Percentiles rank a stretch among this genome's conserved stretches.
Conservation (phyloP, 2,329 filamentous ascomycete species). For the Penicillium sp. region DNA sequence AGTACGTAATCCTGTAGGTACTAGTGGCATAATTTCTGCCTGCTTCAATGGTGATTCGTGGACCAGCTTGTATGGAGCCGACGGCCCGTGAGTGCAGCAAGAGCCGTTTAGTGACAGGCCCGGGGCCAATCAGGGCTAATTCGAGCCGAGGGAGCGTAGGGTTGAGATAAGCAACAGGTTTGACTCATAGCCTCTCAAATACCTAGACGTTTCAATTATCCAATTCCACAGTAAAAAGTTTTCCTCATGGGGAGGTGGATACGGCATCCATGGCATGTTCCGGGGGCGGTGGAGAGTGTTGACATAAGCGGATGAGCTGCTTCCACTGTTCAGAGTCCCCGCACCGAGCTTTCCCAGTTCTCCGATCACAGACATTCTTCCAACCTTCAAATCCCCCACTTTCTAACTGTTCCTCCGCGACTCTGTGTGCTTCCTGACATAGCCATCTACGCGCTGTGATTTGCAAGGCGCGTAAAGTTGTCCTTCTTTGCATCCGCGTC, state of each 20-base stretch:
- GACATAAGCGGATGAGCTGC: slow-evolving; percentile 26
- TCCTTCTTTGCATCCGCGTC: slow-evolving; percentile 5
- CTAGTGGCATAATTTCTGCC: background rate
- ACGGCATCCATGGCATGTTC: background rate
- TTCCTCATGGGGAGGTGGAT: background rate
- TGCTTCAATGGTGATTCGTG: slow-evolving; percentile 1
- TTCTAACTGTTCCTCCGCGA: background rate
- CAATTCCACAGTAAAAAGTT: background rate
- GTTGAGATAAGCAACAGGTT: too few species aligned
- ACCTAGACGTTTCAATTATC: background rate
- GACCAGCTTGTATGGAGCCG: slow-evolving; percentile 7
- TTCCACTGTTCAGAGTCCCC: slow-evolving; percentile 10
- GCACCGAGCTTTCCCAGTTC: slow-evolving; percentile 14
- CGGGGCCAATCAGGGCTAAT: slow-evolving; percentile 9
- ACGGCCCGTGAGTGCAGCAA: slow-evolving; percentile 5
- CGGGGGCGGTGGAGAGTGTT: slow-evolving; percentile 9
- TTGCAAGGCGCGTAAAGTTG: slow-evolving; percentile 11
- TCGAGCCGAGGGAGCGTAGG: background rate
- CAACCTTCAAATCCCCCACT: background rate
- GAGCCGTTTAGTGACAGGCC: background rate
- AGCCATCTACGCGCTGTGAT: slow-evolving; percentile 9
- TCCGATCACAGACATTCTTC: slow-evolving; percentile 9
- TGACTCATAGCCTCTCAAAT: background rate
- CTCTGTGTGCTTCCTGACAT: background rate
- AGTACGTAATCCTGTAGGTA: background rate